These are phyloP conservation scores for Physcia stellaris DNA, from an alignment of 495 filamentous ascomycete genomes.

Conservation along the genomic window DNA sequence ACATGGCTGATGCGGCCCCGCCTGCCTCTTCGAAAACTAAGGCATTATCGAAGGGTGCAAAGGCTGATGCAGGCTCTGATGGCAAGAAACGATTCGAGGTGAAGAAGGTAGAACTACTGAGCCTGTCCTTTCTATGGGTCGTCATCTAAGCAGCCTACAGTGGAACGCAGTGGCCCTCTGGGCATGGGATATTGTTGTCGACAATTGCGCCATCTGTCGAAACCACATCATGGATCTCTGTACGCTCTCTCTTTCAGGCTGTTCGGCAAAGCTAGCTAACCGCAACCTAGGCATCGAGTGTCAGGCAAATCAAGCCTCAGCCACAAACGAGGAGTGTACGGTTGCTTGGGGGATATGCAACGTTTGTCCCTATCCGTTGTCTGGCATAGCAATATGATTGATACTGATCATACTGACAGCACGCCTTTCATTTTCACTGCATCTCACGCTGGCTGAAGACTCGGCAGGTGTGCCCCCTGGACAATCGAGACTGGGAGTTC, in stretches of 20 bases:
- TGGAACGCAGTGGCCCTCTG: slow-evolving; percentile 99
- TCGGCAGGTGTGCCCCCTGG: slow-evolving; percentile 94
- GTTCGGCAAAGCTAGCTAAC: slow-evolving; percentile 9
- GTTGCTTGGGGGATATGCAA: slow-evolving; percentile 99
- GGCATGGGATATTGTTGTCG: slow-evolving; percentile 99
- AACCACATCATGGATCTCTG: slow-evolving; percentile 99
- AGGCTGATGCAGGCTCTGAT: slow-evolving; percentile 40
- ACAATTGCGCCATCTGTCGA: slow-evolving; percentile 98
- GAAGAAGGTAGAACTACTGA: slow-evolving; percentile 61
- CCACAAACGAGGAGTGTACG: slow-evolving; percentile 94
- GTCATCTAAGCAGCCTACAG: slow-evolving; percentile 33
- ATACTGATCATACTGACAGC: slow-evolving; percentile 36
- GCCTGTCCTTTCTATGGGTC: background rate
- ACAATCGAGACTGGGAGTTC: slow-evolving; percentile 99
- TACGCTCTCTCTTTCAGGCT: slow-evolving; percentile 25
- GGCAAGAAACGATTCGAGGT: slow-evolving; percentile 94
- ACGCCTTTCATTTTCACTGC: slow-evolving; percentile 99
- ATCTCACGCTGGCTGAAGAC: slow-evolving; percentile 99
- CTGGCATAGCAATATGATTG: background rate
- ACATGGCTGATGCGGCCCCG: slow-evolving; percentile 82
- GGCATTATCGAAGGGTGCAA: slow-evolving; percentile 37
- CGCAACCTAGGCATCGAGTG: slow-evolving; percentile 76
- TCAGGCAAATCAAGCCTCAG: slow-evolving; percentile 97
- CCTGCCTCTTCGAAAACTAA: slow-evolving; percentile 42
- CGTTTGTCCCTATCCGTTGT: slow-evolving; percentile 36